Conservation (phyloP, 306 rosid genomes). For the Casuarina cunninghamiana region DNA sequence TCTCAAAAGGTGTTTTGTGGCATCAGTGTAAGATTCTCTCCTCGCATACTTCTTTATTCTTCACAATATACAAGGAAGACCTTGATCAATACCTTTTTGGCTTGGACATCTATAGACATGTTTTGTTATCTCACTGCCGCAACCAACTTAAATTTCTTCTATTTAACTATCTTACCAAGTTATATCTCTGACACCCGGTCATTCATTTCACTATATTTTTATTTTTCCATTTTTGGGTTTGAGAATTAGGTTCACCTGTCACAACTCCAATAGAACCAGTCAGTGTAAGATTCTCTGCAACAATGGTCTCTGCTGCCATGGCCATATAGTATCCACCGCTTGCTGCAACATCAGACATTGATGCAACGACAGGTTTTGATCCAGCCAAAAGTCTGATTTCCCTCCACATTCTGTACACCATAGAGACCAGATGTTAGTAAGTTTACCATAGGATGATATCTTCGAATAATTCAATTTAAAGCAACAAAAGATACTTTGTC, state of each 20-base stretch:
- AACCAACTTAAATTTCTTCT: neutral
- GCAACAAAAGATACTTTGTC: neutral
- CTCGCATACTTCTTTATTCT: neutral
- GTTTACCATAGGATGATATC: slow-evolving; percentile 1
- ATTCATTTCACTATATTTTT: slow-evolving; percentile 6
- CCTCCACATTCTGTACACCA: slow-evolving; percentile 89
- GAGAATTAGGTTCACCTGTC: slow-evolving; percentile 53
- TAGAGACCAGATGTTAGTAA: slow-evolving; percentile 21
- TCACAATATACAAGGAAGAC: neutral
- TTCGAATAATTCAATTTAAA: neutral
- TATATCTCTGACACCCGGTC: neutral
- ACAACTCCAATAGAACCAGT: slow-evolving; percentile 99
- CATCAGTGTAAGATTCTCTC: no score
- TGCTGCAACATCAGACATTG: slow-evolving; percentile 97
- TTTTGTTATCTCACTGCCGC: neutral
- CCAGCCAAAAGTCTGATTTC: slow-evolving; percentile 94
- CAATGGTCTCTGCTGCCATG: slow-evolving; percentile 90
- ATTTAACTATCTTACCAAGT: neutral
- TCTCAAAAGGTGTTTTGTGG: no score
- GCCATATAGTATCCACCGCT: slow-evolving; percentile 99
- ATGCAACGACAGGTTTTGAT: slow-evolving; percentile 89
- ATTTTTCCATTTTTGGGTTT: slow-evolving; percentile 1
- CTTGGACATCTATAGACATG: neutral
- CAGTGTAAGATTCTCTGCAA: slow-evolving; percentile 87
- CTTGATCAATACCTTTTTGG: neutral